phyloP scores from a whole-genome alignment of 2,329 filamentous ascomycete genomes.

The Alternaria triticimaculans region DNA sequence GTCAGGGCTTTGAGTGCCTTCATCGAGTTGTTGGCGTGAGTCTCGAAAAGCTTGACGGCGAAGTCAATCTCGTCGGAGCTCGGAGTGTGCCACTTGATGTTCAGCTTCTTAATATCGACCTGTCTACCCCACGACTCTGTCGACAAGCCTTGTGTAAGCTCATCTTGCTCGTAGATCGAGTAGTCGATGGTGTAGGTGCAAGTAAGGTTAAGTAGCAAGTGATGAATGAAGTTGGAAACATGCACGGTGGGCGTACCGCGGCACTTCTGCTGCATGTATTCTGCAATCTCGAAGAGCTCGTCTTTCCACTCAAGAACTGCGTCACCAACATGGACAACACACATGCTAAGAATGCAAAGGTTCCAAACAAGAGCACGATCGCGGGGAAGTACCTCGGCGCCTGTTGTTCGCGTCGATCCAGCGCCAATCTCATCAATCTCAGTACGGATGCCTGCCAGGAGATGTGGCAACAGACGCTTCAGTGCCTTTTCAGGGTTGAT shows the following conservation, averaged over 20 bases:
- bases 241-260: slow-evolving; percentile 93
- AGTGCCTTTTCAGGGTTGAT: slow-evolving; percentile 93
- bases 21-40: slow-evolving; percentile 79
- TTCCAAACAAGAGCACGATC: slow-evolving; percentile 96
- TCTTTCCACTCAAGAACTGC: slow-evolving; percentile 88
- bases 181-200: slow-evolving; percentile 93
- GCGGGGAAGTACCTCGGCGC: slow-evolving; percentile 88
- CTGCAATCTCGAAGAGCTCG: slow-evolving; percentile 87
- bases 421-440: slow-evolving; percentile 98
- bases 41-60: slow-evolving; percentile 86
- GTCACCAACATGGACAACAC: slow-evolving; percentile 91
- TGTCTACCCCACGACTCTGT: slow-evolving; percentile 83
- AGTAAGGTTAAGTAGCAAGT: slow-evolving; percentile 91
- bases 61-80: slow-evolving; percentile 82
- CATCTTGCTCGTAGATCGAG: slow-evolving; percentile 81
- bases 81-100: slow-evolving; percentile 90
- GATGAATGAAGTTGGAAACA: slow-evolving; percentile 97
- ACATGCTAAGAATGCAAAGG: slow-evolving; percentile 96
- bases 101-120: slow-evolving; percentile 76
- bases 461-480: slow-evolving; percentile 86
- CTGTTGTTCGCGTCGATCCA: slow-evolving; percentile 91
- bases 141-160: slow-evolving; percentile 73
- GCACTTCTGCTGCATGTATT: slow-evolving; percentile 97
- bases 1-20: slow-evolving; percentile 79
- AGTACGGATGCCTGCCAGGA: slow-evolving; percentile 89